phyloP scores from a whole-genome alignment of 2,329 filamentous ascomycete species.

The Aureobasidium leucospermi region DNA sequence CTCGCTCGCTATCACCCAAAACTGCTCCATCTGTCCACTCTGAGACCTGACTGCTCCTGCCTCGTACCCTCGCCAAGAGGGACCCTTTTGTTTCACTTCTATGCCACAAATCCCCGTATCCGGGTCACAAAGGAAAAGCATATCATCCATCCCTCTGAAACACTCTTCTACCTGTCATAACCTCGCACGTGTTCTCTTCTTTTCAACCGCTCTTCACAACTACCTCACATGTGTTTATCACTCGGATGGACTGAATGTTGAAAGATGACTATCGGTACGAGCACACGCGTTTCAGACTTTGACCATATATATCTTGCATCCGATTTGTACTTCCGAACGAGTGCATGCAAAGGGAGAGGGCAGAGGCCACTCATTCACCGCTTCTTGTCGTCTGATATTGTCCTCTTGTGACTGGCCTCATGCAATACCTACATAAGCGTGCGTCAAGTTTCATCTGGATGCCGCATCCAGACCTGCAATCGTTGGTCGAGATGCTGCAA shows the following conservation, averaged over 20 bases:
- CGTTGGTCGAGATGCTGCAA: background rate
- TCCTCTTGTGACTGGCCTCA: background rate
- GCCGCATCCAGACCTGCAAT: background rate
- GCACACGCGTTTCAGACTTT: background rate
- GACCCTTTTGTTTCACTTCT: background rate
- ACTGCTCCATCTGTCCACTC: background rate
- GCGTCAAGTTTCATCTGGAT: background rate
- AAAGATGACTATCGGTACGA: background rate
- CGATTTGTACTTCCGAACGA: background rate
- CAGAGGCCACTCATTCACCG: background rate
- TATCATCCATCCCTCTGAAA: background rate
- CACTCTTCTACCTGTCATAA: background rate
- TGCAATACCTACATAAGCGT: conserved; percentile 9
- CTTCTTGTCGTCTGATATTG: background rate
- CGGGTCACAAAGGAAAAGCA: background rate
- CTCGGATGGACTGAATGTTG: background rate
- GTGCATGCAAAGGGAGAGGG: background rate
- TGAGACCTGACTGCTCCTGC: background rate
- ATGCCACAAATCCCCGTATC: background rate
- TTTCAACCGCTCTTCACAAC: background rate
- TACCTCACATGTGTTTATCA: background rate
- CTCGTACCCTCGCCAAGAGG: background rate
- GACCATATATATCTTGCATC: background rate
- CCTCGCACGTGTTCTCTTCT: background rate
- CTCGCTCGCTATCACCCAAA: background rate